Conservation (phyloP, 345 rosid species). For the Corchorus capsularis region DNA sequence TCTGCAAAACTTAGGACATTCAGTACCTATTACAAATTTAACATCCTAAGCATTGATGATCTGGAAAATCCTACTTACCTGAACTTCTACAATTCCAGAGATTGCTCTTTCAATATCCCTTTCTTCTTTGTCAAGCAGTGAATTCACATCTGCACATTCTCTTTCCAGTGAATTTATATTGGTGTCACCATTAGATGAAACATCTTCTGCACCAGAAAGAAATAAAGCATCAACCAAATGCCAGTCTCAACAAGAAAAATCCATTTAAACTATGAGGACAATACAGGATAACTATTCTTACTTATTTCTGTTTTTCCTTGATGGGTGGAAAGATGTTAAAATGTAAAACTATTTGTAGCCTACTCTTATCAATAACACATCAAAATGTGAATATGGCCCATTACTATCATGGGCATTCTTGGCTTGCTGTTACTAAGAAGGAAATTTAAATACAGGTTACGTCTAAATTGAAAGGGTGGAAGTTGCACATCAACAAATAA, state of each 20-base stretch:
- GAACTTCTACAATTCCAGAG: conserved; percentile 51
- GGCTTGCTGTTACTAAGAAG: not conserved
- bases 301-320: not conserved
- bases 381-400: not conserved
- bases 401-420: not conserved
- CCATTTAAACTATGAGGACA: not conserved
- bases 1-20: conserved; percentile 41
- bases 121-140: conserved; percentile 68
- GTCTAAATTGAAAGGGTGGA: not conserved
- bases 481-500: not conserved
- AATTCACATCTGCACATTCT: conserved; percentile 44
- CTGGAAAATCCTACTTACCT: conserved; percentile 48
- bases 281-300: no score
- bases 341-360: not conserved
- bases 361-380: not conserved
- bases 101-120: conserved; percentile 64
- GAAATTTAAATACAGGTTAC: not conserved
- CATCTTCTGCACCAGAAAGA: conserved; percentile 43
- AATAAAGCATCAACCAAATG: conserved; percentile 7
- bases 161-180: conserved; percentile 35
- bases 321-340: not conserved
- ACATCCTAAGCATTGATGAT: not conserved
- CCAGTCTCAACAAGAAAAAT: conserved; percentile 9
- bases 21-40: conserved; percentile 6
- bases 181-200: conserved; percentile 42